Evolutionary conservation across 495 filamentous ascomycete genomes (phyloP).

Genomic region (Astrocystis sublimbata): DNA sequence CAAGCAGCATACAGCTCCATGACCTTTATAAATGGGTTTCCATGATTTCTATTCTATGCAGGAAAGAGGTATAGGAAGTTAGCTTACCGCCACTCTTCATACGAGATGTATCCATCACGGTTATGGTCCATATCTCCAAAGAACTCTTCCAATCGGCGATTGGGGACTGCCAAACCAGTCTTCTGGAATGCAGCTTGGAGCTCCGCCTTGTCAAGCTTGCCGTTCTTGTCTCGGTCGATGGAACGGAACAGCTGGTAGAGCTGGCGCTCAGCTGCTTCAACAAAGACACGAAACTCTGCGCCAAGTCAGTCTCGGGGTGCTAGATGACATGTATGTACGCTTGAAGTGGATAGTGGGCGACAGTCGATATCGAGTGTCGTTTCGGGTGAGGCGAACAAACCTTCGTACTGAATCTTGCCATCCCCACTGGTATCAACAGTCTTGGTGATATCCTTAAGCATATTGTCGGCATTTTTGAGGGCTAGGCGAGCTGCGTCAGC

Average conservation of each 20-base stretch:
- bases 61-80: slow-evolving; percentile 8
- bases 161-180: slow-evolving; percentile 78
- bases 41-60: slow-evolving; percentile 8
- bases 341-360: no score
- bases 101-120: slow-evolving; percentile 82
- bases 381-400: slow-evolving; percentile 46
- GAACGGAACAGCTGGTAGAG: slow-evolving; percentile 78
- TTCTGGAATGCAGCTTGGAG: slow-evolving; percentile 72
- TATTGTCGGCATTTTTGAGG: slow-evolving; percentile 88
- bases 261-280: slow-evolving; percentile 80
- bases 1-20: not conserved
- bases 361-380: no score
- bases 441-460: slow-evolving; percentile 76
- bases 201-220: slow-evolving; percentile 84
- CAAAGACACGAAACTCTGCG: slow-evolving; percentile 84
- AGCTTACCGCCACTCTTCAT: slow-evolving; percentile 93
- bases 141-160: slow-evolving; percentile 75
- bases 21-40: not conserved
- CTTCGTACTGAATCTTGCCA: slow-evolving; percentile 85
- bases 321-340: not conserved
- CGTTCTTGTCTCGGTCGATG: slow-evolving; percentile 85
- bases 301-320: slow-evolving; percentile 1
- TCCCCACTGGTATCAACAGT: slow-evolving; percentile 84
- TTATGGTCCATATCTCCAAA: slow-evolving; percentile 89
- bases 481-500: slow-evolving; percentile 54